A percentile compares a stretch with the other conserved stretches of the same genome.
Evolutionary conservation across 2,329 filamentous ascomycete species (phyloP).

Genomic region (Hypocreales sp.): DNA sequence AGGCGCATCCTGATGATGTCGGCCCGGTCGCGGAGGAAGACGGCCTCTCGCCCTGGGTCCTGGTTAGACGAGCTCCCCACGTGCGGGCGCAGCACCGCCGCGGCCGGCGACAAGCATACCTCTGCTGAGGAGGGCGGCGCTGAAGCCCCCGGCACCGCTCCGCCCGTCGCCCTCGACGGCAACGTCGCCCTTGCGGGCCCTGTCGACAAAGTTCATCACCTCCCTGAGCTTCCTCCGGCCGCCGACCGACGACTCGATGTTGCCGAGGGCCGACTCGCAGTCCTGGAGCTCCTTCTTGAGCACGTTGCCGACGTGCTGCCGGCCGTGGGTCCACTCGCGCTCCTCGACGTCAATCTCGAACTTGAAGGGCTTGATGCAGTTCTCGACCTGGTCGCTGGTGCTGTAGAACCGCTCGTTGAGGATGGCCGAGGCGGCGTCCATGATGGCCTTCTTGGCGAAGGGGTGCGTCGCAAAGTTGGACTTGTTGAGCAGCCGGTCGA

Average conservation of each 20-base stretch:
- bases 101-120: no score
- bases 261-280: slow-evolving; percentile 63
- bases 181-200: slow-evolving; percentile 72
- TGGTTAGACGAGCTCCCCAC: no score
- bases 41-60: slow-evolving; percentile 64
- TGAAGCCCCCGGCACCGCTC: slow-evolving; percentile 87
- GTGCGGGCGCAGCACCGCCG: no score
- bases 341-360: slow-evolving; percentile 94
- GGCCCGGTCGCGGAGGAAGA: slow-evolving; percentile 84
- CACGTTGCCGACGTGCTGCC: slow-evolving; percentile 66
- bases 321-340: slow-evolving; percentile 70
- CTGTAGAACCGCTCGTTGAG: slow-evolving; percentile 91
- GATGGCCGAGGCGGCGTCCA: slow-evolving; percentile 76
- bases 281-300: slow-evolving; percentile 79
- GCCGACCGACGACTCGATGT: slow-evolving; percentile 62
- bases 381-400: slow-evolving; percentile 94
- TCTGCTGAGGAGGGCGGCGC: slow-evolving; percentile 65
- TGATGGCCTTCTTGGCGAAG: slow-evolving; percentile 84
- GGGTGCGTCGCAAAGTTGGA: slow-evolving; percentile 85
- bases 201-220: slow-evolving; percentile 83
- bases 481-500: slow-evolving; percentile 61
- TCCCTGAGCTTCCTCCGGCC: slow-evolving; percentile 76
- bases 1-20: slow-evolving; percentile 86
- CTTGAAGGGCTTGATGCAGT: slow-evolving; percentile 98
- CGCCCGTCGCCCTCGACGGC: slow-evolving; percentile 68